Evolutionary conservation across 2,329 filamentous ascomycete species (phyloP), one percentile per base, ranked within the genome.

Genomic region (Thelonectria olida): DNA sequence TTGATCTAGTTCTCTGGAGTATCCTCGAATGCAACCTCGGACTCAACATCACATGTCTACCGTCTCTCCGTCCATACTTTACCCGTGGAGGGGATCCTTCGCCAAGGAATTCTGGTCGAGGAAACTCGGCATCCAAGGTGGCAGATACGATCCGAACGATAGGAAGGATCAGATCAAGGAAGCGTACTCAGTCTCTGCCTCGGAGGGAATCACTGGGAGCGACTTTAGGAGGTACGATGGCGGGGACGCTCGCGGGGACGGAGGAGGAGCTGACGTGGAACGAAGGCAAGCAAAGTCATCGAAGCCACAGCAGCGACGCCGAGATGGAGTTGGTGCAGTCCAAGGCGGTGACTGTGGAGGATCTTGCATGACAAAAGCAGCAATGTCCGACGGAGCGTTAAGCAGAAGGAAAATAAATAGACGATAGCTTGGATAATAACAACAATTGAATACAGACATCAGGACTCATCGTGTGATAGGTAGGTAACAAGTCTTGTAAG

Each of bases 1-100:
- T 7, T 34, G 38, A 13, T 13, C 10, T 36, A 56, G 45, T 56
- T 36, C 34, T 56, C 23, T 56, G 54, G 54, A 27, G 44, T 36
- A 42, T 56, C n/a, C 38, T 56, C 27, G 54, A 56, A 34, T 50
- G 45, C 22, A 28, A 56, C 19, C 54, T 56, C 25, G 54, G 54
- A 3, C 19, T 56, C 36, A 56, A 28, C 12, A 56, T 56, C 20
- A 50, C 54, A 4, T 56, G 54, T 17, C 36, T 56, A 3, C 44
- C 54, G 13, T 56, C 54, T 15, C 54, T 50, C 19, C 45, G 45
- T 7, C 54, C 54, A 13, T 56, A 49, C 38, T 56, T 56, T 28
- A 25, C 13, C 23, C 20, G 15, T 6, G 23, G 15, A 2, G 22
- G 10, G 7, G 36, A 42, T 15, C 15, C n/a, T n/a, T 9, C n/a